These are phyloP conservation scores for Pythium plurisporium DNA, from an alignment of 352 stramenopile genomes.

Conservation along the genomic window DNA sequence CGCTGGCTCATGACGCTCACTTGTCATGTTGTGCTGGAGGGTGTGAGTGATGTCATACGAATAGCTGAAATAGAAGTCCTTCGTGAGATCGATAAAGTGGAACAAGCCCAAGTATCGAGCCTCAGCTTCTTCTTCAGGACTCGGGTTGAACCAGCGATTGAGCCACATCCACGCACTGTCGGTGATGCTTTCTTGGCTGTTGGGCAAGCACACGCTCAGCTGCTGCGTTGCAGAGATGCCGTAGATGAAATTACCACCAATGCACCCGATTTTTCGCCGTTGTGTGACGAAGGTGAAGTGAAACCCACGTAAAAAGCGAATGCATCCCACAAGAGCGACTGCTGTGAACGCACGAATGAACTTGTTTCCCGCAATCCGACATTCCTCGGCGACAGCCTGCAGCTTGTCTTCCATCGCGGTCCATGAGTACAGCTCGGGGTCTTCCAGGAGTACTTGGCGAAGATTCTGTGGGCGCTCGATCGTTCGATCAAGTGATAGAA, in stretches of 20 bases:
- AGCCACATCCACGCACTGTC: slow-evolving; percentile 50
- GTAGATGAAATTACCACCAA: slow-evolving; percentile 97
- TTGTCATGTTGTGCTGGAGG: slow-evolving; percentile 97
- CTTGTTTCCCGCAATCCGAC: slow-evolving; percentile 31
- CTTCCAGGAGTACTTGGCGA: slow-evolving; percentile 56
- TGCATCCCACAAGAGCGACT: slow-evolving; percentile 97
- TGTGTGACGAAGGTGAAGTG: slow-evolving; percentile 99
- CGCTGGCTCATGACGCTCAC: slow-evolving; percentile 66
- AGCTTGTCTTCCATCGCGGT: slow-evolving; percentile 76
- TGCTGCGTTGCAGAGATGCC: slow-evolving; percentile 94
- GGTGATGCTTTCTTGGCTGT: slow-evolving; percentile 36
- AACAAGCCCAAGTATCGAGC: slow-evolving; percentile 95
- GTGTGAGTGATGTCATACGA: slow-evolving; percentile 98
- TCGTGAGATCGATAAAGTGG: slow-evolving; percentile 98
- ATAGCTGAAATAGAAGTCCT: slow-evolving; percentile 99
- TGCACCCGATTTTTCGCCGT: slow-evolving; percentile 94
- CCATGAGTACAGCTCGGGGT: slow-evolving; percentile 67
- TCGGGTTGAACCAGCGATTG: slow-evolving; percentile 83
- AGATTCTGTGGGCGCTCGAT: slow-evolving; percentile 55
- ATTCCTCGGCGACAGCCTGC: slow-evolving; percentile 55
- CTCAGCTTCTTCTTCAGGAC: slow-evolving; percentile 77
- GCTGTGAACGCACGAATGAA: slow-evolving; percentile 82
- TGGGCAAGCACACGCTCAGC: slow-evolving; percentile 69
- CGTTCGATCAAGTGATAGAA: slow-evolving; percentile 69
- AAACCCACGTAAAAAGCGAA: slow-evolving; percentile 97